Evolutionary conservation across 148 eudicot genomes (phyloP), one percentile per base, ranked within the genome.

Genomic region (Vaccinium myrtillus): DNA sequence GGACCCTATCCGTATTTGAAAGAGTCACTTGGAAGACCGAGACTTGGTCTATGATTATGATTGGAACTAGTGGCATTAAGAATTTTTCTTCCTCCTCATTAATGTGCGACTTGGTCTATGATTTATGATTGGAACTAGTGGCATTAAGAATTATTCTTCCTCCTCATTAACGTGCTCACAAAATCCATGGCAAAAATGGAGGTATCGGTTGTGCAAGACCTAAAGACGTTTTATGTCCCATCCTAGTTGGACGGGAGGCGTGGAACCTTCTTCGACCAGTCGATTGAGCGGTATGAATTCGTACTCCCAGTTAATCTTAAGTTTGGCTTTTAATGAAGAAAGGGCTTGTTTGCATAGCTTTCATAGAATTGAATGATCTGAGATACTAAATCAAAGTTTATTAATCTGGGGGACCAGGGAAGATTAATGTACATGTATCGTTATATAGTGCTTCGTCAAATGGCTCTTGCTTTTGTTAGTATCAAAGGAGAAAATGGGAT

Each of bases 191-290:
- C 63, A 0, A 58, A 58, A 18, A 5, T 58, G 7, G 63, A 58
- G 6, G 21, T 16, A 58, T 58, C 63, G 8, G 63, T 18, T 5
- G 63, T 32, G 78, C 50, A 18, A 43, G 23, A 75, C 78, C 23
- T 75, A 25, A 39, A 75, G 78, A 43, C 78, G 2, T 75, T 36
- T 43, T 74, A 43, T 75, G 53, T 43, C 78, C 78, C 78, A 75
- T 18, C 78, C 78, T 75, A 75, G 78, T 43, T 18, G 25, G 50
- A 19, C 4, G 23, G 51, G 78, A 39, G 78, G 53, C 13, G 78
- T 75, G 78, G 78, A 12, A 75, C 25, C 12, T 43, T 75, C 14
- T 21, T 46, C 54, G 46, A 75, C 78, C 15, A 46, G 78, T 21
- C 54, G 54, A 75, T n/a, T 19, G 30, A 32, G 32, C 32, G 43